Base-by-base conservation (phyloP, 306 rosid species). In the Coriaria nepalensis region DNA sequence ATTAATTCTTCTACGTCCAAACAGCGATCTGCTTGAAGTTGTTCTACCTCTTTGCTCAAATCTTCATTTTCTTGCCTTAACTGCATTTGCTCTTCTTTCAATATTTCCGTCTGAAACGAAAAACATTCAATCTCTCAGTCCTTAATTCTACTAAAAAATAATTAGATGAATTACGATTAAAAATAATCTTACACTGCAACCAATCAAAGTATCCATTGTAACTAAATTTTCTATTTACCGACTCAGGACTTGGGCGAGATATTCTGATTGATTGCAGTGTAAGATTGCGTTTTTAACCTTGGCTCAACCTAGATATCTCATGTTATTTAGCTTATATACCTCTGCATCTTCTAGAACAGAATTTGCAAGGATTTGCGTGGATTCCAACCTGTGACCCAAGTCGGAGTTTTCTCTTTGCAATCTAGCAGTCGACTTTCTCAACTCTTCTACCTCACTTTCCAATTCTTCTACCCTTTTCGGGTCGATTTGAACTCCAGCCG, bases 1-100 rank as follows among this genome's bases (percentile, higher is more conserved):
- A 90, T 95, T 62, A 90, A 43, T 49, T 90, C 94, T 67, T 90
- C 98, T 37, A 73, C 44, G 61, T 90, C 95, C 13, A 77, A 44
- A 50, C 79, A 85, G 55, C 87, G 61, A 60, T 75, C 76, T 6
- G 73, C 59, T 63, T 73, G 63, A 6, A 79, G 76, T 56, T 52
- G 84, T 74, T 85, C 87, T 6, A 79, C 47, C 61, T 79, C 81
- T 69, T 71, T 69, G 11, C 8, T 10, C 52, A 90, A 56, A 2
- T 53, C 59, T 37, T 68, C 72, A 2, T 85, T 90, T 52, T 71
- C 73, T 63, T 10, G 63, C 47, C 62, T 53, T 11, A 84, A 66
- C 39, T 49, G 70, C 56, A 59, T 73, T 0, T 47, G 52, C 55
- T 65, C 92, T 68, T 75, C 70, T 66, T 56, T 79, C 59, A 69